phyloP scores from a whole-genome alignment of 2,329 filamentous ascomycete genomes.

The Teratosphaeria gauchensis region DNA sequence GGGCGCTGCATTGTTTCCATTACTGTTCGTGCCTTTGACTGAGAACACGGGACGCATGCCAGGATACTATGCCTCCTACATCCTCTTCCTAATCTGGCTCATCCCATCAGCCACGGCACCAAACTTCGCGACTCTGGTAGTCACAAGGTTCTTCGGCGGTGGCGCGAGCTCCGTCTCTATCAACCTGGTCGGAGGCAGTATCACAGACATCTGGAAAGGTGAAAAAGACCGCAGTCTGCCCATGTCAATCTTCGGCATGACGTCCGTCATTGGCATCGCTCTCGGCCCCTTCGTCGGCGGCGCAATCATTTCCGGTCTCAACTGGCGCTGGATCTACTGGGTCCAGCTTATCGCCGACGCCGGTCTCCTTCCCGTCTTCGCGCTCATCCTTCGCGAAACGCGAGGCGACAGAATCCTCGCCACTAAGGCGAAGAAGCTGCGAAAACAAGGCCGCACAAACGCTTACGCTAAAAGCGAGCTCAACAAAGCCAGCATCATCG shows the following conservation, averaged over 20 bases:
- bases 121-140: conserved; percentile 19
- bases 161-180: conserved; percentile 21
- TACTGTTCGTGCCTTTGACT: conserved; percentile 23
- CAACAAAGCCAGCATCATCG: conserved; percentile 9
- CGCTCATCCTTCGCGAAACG: conserved; percentile 54
- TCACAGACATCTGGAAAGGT: conserved; percentile 24
- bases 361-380: conserved; percentile 58
- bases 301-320: conserved; percentile 27
- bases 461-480: conserved; percentile 17
- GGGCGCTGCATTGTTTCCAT: conserved; percentile 21
- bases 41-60: conserved; percentile 21
- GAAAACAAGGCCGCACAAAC: conserved; percentile 33
- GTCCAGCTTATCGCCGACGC: conserved; percentile 65
- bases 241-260: conserved; percentile 23
- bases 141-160: conserved; percentile 21
- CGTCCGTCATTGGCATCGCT: conserved; percentile 22
- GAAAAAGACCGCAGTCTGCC: conserved; percentile 20
- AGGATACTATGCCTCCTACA: conserved; percentile 20
- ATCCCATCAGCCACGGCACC: conserved; percentile 20
- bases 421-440: conserved; percentile 61
- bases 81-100: conserved; percentile 20
- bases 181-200: conserved; percentile 20
- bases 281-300: conserved; percentile 25
- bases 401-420: conserved; percentile 70
- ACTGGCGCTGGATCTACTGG: conserved; percentile 85